Conservation (phyloP, 2,329 filamentous ascomycete genomes). For the Ascochyta clinopodiicola region DNA sequence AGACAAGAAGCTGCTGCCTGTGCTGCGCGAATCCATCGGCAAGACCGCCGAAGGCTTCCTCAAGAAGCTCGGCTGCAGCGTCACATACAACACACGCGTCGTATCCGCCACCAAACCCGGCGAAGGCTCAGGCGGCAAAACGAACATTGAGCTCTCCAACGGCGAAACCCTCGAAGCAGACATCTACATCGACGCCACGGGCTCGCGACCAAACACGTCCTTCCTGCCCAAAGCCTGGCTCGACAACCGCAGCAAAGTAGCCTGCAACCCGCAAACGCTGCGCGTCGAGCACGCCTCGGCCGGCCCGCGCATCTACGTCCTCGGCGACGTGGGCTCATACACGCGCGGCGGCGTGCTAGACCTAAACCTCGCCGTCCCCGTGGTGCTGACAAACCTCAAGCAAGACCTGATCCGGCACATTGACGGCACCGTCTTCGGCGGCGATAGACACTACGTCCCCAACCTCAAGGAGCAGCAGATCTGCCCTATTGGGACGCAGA, state of each 20-base stretch:
- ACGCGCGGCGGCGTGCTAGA: slow-evolving; percentile 55
- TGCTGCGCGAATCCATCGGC: slow-evolving; percentile 52
- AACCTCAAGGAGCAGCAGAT: slow-evolving; percentile 46
- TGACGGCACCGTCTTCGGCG: slow-evolving; percentile 29
- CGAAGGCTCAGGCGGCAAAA: slow-evolving; percentile 50
- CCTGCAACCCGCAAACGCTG: slow-evolving; percentile 55
- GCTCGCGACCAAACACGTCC: slow-evolving; percentile 59
- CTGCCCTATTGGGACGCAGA: slow-evolving; percentile 45
- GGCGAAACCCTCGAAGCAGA: slow-evolving; percentile 59
- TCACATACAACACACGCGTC: slow-evolving; percentile 51
- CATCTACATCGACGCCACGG: slow-evolving; percentile 62
- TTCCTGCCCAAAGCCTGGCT: slow-evolving; percentile 61
- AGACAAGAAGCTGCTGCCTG: slow-evolving; percentile 53
- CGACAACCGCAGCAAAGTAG: slow-evolving; percentile 57
- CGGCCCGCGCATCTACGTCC: slow-evolving; percentile 54
- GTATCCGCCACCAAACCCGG: slow-evolving; percentile 32
- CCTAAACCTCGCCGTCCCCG: slow-evolving; percentile 50
- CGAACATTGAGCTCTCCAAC: slow-evolving; percentile 51
- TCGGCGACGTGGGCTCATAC: slow-evolving; percentile 57
- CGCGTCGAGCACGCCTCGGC: slow-evolving; percentile 54
- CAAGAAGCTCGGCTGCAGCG: slow-evolving; percentile 55
- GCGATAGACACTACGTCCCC: slow-evolving; percentile 42
- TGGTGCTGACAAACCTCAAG: slow-evolving; percentile 55
- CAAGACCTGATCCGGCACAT: slow-evolving; percentile 53
- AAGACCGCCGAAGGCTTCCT: slow-evolving; percentile 57